Evolutionary conservation across 768 basidiomycete species (phyloP), one percentile per base, ranked within the genome.

Genomic region (Xerocomellus intermedius): DNA sequence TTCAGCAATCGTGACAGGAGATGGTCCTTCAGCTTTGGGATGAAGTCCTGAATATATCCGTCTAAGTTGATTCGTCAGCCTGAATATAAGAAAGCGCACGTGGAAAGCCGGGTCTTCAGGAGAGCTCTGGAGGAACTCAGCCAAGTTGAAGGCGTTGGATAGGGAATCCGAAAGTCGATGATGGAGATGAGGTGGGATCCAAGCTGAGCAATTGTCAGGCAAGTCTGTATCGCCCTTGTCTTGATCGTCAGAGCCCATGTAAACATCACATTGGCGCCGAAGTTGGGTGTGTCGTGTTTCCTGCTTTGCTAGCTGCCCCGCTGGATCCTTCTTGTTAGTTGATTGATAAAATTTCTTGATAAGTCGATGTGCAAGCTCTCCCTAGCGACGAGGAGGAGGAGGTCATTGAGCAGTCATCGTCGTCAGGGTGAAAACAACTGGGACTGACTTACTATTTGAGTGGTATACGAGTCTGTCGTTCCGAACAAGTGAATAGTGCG

Each of bases 11-110:
- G 51, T 0, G n/a, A 19, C 0, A 69, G 56, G 0, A 71, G 48
- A 33, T 71, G 65, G 12, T 56, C 55, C 28, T 68, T 59, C 4
- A 71, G 46, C 4, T 42, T 46, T 1, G 49, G 53, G n/a, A 62
- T 41, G 28, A 70, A 69, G 36, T 55, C 48, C 66, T 36, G 35
- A 36, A 10, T 6, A 17, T 5, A 36, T 14, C 8, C 32, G 6
- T 33, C 8, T 33, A 33, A 33, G 35, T 36, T 14, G 13, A 22
- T 5, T 17, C 3, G n/a, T 10, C 36, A 16, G 24, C 24, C 12
- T n/a, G 28, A 6, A 38, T 8, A 3, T 24, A 24, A 24, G 24
- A 24, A 24, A 24, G 24, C 24, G 36, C 35, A 1, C 24, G 24
- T 24, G 47, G 36, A 38, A 38, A 24, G 13, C 35, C 6, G 35